Base-by-base conservation (phyloP, 306 rosid genomes). In the Citrullus colocynthis region DNA sequence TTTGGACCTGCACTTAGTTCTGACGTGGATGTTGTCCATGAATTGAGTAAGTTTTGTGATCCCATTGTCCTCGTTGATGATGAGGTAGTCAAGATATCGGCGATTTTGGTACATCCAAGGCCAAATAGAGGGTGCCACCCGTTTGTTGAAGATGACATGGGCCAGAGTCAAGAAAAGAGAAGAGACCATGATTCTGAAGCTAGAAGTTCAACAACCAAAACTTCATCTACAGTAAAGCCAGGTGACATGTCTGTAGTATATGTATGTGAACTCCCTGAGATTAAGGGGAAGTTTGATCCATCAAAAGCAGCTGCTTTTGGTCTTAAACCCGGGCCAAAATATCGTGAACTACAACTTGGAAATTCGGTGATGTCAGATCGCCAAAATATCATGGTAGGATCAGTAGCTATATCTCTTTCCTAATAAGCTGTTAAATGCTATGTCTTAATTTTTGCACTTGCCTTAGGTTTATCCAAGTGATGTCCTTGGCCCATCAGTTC, bases 201-300 rank as follows among this genome's bases (percentile, higher is more conserved):
- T 64, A 78, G 55, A 75, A 83, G 81, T 76, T 80, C 85, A 67
- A 80, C 81, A 37, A 58, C 75, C 10, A 80, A 81, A 80, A 71
- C 56, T 52, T 69, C 75, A 72, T 74, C 84, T 48, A 61, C 56
- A 52, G 81, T 60, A 81, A 89, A 90, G 83, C 90, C 91, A 76
- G 97, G 97, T 51, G 98, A 95, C 80, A 86, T 88, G 90, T 92
- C 98, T 86, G 97, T 95, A 17, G 84, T 92, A 37, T 95, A 95
- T 85, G 73, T 92, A 64, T 90, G 96, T 59, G 97, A 95, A 83
- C 87, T 95, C 81, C 88, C 98, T 72, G 97, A 95, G 85, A 87
- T 92, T 65, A 87, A 85, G 86, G 98, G 98, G 72, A 95, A 89
- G 70, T 95, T 95, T 81, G 90, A 90, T 83, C 91, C 84, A 8